These are phyloP conservation scores for Pestalotiopsis sp. DNA, from an alignment of 2,329 filamentous ascomycete species.

Conservation along the genomic window DNA sequence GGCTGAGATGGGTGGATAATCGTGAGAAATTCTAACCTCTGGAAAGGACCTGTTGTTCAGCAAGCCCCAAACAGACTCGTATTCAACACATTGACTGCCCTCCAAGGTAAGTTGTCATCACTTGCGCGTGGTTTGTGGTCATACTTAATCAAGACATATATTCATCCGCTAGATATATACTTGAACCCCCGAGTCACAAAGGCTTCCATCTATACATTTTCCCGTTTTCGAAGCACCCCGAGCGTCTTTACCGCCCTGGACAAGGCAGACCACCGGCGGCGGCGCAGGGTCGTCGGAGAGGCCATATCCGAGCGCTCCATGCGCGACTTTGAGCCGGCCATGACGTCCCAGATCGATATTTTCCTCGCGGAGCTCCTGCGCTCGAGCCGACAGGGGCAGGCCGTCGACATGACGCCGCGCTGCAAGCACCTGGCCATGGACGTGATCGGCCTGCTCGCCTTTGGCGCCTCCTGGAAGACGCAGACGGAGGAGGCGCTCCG, in stretches of 20 bases:
- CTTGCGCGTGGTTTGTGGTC: not conserved
- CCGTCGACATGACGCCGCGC: slow-evolving; percentile 14
- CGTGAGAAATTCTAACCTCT: not conserved
- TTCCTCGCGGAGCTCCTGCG: slow-evolving; percentile 9
- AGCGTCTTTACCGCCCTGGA: slow-evolving; percentile 13
- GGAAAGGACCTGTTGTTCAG: slow-evolving; percentile 16
- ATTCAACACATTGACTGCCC: slow-evolving; percentile 20
- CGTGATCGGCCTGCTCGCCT: slow-evolving; percentile 20
- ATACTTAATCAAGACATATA: not conserved
- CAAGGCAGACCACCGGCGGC: not conserved
- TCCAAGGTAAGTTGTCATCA: not conserved
- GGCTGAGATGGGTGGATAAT: not conserved
- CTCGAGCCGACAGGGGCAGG: slow-evolving; percentile 10
- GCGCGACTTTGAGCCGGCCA: slow-evolving; percentile 7
- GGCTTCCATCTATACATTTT: slow-evolving; percentile 19
- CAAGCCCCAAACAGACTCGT: slow-evolving; percentile 20
- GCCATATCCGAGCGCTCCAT: slow-evolving; percentile 10
- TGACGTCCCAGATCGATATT: slow-evolving; percentile 1
- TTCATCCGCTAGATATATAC: slow-evolving; percentile 19
- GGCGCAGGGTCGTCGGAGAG: slow-evolving; percentile 5
- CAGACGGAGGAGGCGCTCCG: slow-evolving; percentile 15
- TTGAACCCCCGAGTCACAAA: slow-evolving; percentile 19
- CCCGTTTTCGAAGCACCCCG: slow-evolving; percentile 7
- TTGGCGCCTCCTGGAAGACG: slow-evolving; percentile 19
- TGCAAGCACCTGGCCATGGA: slow-evolving; percentile 18